Evolutionary conservation across 805 yeast species (phyloP).

Genomic region (Candida awuae): DNA sequence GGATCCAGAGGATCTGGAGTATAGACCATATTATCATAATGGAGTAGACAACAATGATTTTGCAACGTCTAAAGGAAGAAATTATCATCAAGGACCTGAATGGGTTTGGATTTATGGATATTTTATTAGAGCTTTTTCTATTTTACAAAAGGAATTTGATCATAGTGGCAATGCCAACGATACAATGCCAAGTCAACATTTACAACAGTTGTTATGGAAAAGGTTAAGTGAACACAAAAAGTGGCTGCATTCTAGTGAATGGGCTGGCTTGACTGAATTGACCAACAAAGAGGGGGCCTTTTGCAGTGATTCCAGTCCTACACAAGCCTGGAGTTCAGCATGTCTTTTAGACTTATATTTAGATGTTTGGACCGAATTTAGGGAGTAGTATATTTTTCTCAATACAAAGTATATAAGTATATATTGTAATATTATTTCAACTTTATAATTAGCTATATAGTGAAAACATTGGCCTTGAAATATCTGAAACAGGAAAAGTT

Average conservation of each 20-base stretch:
- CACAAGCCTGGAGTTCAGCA: constrained; percentile 95
- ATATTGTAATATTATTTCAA: too few species aligned
- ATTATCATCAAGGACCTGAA: constrained; percentile 98
- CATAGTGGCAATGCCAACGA: constrained; percentile 1
- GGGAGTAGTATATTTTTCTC: too few species aligned
- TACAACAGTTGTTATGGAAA: constrained; percentile 50
- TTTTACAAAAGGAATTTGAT: constrained; percentile 36
- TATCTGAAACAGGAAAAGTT: too few species aligned
- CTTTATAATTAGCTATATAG: too few species aligned
- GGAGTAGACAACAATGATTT: constrained; percentile 76
- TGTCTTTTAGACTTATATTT: constrained; percentile 73
- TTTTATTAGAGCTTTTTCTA: constrained; percentile 69
- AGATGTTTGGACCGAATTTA: constrained; percentile 41
- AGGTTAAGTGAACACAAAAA: constrained; percentile 56
- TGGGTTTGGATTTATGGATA: constrained; percentile 94
- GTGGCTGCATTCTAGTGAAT: constrained; percentile 68
- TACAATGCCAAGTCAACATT: constrained; percentile 37
- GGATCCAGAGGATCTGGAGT: constrained; percentile 88
- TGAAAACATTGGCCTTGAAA: too few species aligned
- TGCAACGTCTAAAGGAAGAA: constrained; percentile 90
- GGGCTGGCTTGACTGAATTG: constrained; percentile 93
- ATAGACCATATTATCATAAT: constrained; percentile 82
- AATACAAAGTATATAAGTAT: too few species aligned
- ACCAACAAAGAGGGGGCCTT: constrained; percentile 80
- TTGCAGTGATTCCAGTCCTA: constrained; percentile 84